phyloP scores from a whole-genome alignment of 176 grass and related monocot species.

The Bonia amplexicaulis region DNA sequence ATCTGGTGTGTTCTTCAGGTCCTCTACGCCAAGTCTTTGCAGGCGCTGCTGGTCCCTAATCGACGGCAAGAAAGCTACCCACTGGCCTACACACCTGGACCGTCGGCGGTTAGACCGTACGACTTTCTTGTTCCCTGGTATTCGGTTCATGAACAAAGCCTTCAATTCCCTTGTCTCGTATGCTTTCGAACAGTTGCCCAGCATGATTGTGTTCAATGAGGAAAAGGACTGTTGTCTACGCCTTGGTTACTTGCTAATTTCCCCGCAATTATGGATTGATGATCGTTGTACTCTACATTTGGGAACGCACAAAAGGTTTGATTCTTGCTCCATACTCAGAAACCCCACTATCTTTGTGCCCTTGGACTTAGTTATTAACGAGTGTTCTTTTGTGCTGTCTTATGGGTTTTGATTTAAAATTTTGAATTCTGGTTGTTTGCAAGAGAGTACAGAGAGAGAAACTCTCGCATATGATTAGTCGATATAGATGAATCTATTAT shows the following conservation, averaged over 20 bases:
- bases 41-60: slow-evolving; percentile 34
- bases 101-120: slow-evolving; percentile 31
- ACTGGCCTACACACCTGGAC: slow-evolving; percentile 16
- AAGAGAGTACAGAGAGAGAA: no score
- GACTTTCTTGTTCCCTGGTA: slow-evolving; percentile 25
- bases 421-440: no score
- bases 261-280: slow-evolving; percentile 29
- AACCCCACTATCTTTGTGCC: neutral
- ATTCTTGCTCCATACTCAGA: slow-evolving; percentile 6
- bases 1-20: slow-evolving; percentile 18
- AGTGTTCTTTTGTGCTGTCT: no score
- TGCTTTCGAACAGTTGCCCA: slow-evolving; percentile 14
- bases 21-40: slow-evolving; percentile 6
- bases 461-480: no score
- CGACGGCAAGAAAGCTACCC: slow-evolving; percentile 40
- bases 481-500: no score
- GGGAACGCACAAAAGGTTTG: slow-evolving; percentile 23
- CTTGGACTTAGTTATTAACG: slow-evolving; percentile 27
- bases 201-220: slow-evolving; percentile 41
- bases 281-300: slow-evolving; percentile 19
- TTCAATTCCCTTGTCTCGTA: slow-evolving; percentile 20
- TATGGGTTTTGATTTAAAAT: no score
- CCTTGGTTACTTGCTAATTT: slow-evolving; percentile 20
- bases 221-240: slow-evolving; percentile 40
- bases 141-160: slow-evolving; percentile 34